Percentiles rank a stretch among this genome's conserved stretches.
Conservation (phyloP, 192 early-diverging fungal species). For the Umbelopsis vinacea region DNA sequence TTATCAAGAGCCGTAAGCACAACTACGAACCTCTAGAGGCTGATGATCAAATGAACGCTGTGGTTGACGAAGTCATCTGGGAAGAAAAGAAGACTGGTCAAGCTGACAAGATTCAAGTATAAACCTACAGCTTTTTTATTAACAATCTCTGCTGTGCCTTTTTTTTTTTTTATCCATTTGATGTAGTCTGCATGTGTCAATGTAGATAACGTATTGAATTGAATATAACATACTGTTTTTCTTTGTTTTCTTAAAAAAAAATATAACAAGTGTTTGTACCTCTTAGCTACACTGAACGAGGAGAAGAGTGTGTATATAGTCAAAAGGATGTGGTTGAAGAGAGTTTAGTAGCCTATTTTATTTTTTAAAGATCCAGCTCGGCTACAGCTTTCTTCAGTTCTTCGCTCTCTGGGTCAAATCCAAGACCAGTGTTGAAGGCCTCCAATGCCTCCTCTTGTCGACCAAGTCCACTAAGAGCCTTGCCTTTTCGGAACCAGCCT, state of each 20-base stretch:
- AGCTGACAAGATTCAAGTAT: conserved; percentile 12
- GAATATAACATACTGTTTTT: conserved; percentile 3
- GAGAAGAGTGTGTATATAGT: too few species aligned
- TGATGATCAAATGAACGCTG: neutral
- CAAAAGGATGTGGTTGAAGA: too few species aligned
- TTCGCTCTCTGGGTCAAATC: conserved; percentile 73
- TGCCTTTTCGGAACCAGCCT: conserved; percentile 79
- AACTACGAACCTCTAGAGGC: neutral
- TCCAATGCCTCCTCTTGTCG: conserved; percentile 79
- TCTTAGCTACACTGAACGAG: too few species aligned
- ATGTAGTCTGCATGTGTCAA: neutral
- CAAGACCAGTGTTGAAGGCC: conserved; percentile 79
- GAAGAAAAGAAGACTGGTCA: conserved; percentile 24
- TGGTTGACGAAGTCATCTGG: conserved; percentile 23
- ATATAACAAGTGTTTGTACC: neutral
- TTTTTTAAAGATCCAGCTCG: conserved; percentile 48
- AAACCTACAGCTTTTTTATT: neutral
- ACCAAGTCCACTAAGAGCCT: conserved; percentile 83
- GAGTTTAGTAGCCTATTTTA: neutral
- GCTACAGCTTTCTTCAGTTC: conserved; percentile 80
- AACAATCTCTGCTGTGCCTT: neutral
- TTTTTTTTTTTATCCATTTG: neutral
- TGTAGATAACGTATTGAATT: neutral
- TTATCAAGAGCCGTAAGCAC: conserved; percentile 17
- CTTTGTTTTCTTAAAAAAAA: neutral